Evolutionary conservation across 805 yeast species (phyloP).

Genomic region (Lachancea kluyveri): DNA sequence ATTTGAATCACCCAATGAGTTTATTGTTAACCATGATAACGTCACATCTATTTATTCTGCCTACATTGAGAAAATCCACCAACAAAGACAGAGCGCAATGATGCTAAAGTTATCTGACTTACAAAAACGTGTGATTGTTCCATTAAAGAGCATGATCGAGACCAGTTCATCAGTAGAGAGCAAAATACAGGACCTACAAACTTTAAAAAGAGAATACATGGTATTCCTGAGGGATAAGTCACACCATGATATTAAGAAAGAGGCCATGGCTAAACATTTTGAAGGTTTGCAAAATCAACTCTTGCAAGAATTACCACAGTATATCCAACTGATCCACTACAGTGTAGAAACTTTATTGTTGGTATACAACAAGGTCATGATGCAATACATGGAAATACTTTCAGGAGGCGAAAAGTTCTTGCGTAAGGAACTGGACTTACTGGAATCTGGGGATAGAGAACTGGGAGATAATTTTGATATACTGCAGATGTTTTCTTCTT

Average conservation of each 20-base stretch:
- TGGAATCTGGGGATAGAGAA: constrained; percentile 12
- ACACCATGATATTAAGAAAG: constrained; percentile 22
- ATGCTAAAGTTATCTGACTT: constrained; percentile 22
- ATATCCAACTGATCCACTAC: constrained; percentile 13
- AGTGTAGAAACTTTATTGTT: constrained; percentile 15
- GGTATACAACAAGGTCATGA: constrained; percentile 16
- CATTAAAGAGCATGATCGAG: constrained; percentile 21
- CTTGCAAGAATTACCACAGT: constrained; percentile 27
- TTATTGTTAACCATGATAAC: constrained; percentile 11
- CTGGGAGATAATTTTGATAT: constrained; percentile 34
- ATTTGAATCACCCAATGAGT: constrained; percentile 16
- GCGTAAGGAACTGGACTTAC: constrained; percentile 20
- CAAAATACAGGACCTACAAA: constrained; percentile 27
- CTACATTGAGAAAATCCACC: constrained; percentile 23
- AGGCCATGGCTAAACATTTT: constrained; percentile 25
- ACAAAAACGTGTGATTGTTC: constrained; percentile 24
- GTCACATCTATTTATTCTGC: constrained; percentile 25
- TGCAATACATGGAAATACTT: constrained; percentile 28
- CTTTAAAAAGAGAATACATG: constrained; percentile 31
- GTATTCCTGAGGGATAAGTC: constrained; percentile 19
- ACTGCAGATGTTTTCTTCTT: constrained; percentile 27
- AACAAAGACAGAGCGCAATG: constrained; percentile 26
- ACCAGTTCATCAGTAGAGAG: constrained; percentile 20
- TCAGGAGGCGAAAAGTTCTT: constrained; percentile 28
- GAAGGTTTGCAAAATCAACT: constrained; percentile 24